Evolutionary conservation across 768 basidiomycete genomes (phyloP), one percentile per base, ranked within the genome.

Genomic region (Peribolospora kevripleyi): DNA sequence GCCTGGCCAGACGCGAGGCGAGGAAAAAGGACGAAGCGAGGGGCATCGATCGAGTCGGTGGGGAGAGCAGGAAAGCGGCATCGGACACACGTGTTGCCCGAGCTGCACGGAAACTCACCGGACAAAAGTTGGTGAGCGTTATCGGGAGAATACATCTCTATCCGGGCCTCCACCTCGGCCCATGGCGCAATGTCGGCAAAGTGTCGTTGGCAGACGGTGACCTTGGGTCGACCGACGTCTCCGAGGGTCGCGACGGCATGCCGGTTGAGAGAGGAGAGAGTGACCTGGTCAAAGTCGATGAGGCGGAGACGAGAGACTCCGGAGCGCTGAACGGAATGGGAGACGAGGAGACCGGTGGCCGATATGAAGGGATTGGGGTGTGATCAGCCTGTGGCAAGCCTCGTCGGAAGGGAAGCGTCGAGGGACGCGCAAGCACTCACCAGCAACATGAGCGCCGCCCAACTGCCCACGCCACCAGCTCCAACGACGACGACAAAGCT

Each of bases 381-480:
- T 40, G 11, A 41, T 9, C 13, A 53, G 39, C 38, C 40, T 45
- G 40, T 51, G 37, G 47, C 7, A 38, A 7, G 38, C 13, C 14
- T 25, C 11, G 3, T 48, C 7, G 36, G 48, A 13, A 25, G 40
- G 43, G 43, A 13, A 7, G 10, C 41, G 37, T 40, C 43, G 37
- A 3, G 46, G n/a, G 47, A 14, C 46, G 36, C n/a, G 13, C 46
- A 42, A 41, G 4, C 39, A 76, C 84, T 65, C 64, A 88, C 83
- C 86, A 78, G 80, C 38, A 87, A 76, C 91, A 91, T 91, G 41
- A 91, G 76, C 11, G 88, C 87, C 43, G 80, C 83, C 84, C 87
- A 91, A 64, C 84, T 88, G 0, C 93, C 93, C 0, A 98, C 93
- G 2, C 93, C 91, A 56, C 93, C 93, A 60, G 88, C 86, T 5